Base-by-base conservation (phyloP, 768 basidiomycete genomes). In the Mycena sanguinolenta region DNA sequence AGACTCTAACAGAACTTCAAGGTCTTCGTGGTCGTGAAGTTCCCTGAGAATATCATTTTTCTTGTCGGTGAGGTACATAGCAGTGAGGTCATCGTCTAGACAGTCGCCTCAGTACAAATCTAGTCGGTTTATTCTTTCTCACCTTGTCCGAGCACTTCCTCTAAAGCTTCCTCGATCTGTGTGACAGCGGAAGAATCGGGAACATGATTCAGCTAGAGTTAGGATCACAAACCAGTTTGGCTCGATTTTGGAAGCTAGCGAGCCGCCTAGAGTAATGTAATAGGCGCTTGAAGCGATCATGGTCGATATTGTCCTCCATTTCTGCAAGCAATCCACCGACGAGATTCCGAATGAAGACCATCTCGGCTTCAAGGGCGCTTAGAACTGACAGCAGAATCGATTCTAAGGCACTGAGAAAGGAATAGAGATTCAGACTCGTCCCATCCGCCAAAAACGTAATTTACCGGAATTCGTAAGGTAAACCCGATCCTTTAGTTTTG, bases 1-100 rank as follows among this genome's bases (percentile, higher is more conserved):
- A 12, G 93, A 94, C 78, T 99, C 97, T n/a, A 99, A 83, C 23
- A 99, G 84, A 14, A 97, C 86, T 77, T 99, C 97, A 1, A 98
- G 84, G 71, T 98, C 97, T 71, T 97, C 95, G 78, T 98, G 97
- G 75, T 97, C 96, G 68, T 90, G 85, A 57, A 87, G 76, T 39
- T 86, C 84, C n/a, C 93, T 87, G n/a, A 84, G 80, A 5, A 82
- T 73, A 28, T 87, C 87, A 28, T 88, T 90, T 74, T 90, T 90
- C 81, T 94, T 93, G 77, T 96, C 95, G 2, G 91, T 95, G 63
- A 99, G 88, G 82, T 98, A 96, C 97, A 99, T 98, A 0, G 95
- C 95, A 49, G 91, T 91, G 76, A 99, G 79, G 79, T 99, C 97
- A 78, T 98, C 97, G 74, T 98, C 97, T 97, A 61, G n/a, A 1